Percentiles rank a stretch among this genome's conserved stretches.
These are phyloP conservation scores for Citrus hindsii DNA, from an alignment of 345 rosid genomes.

Conservation along the genomic window DNA sequence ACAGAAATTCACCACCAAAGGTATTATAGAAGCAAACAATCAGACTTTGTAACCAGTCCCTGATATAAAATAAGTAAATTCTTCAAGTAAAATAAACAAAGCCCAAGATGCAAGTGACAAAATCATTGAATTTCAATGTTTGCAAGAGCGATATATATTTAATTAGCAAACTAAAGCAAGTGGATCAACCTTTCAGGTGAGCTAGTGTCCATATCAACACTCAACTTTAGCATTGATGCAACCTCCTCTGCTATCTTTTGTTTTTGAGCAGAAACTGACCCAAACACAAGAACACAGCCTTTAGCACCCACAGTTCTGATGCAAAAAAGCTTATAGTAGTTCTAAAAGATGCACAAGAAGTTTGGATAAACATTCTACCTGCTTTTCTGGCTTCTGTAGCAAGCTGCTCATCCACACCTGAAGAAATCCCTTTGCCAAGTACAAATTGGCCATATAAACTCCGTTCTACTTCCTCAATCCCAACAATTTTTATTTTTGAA, in stretches of 20 bases:
- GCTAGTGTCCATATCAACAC: slow-evolving; percentile 74
- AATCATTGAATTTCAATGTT: background rate
- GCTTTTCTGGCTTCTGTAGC: slow-evolving; percentile 80
- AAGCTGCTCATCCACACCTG: slow-evolving; percentile 66
- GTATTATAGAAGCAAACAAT: background rate
- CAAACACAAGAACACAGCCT: slow-evolving; percentile 19
- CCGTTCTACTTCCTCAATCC: slow-evolving; percentile 60
- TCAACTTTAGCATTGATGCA: slow-evolving; percentile 79
- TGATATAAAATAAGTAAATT: background rate
- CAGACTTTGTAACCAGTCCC: background rate
- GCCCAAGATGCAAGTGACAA: background rate
- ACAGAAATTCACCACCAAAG: background rate
- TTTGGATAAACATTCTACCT: slow-evolving; percentile 34
- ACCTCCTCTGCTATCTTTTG: slow-evolving; percentile 88
- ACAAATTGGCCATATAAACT: slow-evolving; percentile 84
- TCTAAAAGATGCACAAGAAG: slow-evolving; percentile 5
- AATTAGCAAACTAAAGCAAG: background rate
- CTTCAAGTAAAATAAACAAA: background rate
- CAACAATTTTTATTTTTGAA: slow-evolving; percentile 57
- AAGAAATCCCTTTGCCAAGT: slow-evolving; percentile 50
- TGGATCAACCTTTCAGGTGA: slow-evolving; percentile 66
- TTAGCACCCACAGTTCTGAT: slow-evolving; percentile 20
- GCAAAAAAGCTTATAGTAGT: slow-evolving; percentile 4
- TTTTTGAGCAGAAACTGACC: slow-evolving; percentile 80
- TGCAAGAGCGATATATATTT: background rate